These are phyloP conservation scores for Dothidotthia symphoricarpi DNA, from an alignment of 2,329 filamentous ascomycete species.

Conservation along the genomic window DNA sequence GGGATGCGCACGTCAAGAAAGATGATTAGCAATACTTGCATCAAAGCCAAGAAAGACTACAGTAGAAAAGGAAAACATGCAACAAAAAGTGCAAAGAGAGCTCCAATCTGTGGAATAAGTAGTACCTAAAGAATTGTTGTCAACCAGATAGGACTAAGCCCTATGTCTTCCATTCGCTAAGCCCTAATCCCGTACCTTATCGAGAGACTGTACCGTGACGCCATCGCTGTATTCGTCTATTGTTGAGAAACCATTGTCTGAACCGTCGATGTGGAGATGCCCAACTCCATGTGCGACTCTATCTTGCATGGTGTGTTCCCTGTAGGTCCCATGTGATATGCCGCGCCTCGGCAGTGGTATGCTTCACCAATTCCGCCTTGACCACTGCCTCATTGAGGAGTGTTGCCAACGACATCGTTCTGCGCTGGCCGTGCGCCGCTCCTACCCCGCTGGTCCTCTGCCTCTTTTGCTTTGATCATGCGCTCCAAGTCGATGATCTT, in stretches of 20 bases:
- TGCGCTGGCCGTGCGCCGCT: conserved; percentile 21
- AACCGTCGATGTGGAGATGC: conserved; percentile 1
- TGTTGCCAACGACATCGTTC: conserved; percentile 6
- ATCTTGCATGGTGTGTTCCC: too few relatives aligned
- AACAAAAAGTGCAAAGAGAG: too few relatives aligned
- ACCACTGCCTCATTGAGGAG: conserved; percentile 9
- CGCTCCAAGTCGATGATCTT: conserved; percentile 50
- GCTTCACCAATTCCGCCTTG: conserved; percentile 7
- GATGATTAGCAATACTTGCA: too few relatives aligned
- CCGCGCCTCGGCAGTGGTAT: conserved; percentile 10
- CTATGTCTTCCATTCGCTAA: conserved; percentile 3
- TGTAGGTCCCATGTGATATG: too few relatives aligned
- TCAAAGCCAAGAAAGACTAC: too few relatives aligned
- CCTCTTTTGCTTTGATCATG: conserved; percentile 31
- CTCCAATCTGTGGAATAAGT: too few relatives aligned
- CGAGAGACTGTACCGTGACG: conserved; percentile 3
- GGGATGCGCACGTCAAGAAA: too few relatives aligned
- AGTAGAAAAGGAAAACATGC: too few relatives aligned
- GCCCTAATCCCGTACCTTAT: conserved; percentile 6
- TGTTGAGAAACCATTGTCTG: not conserved
- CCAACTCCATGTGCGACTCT: too few relatives aligned
- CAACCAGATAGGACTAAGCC: conserved; percentile 1
- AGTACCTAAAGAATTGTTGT: too few relatives aligned
- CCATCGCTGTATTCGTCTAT: conserved; percentile 2
- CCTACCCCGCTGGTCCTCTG: conserved; percentile 34